Base-by-base conservation (phyloP, 805 yeast species). In the Isabelozyma heimii region DNA sequence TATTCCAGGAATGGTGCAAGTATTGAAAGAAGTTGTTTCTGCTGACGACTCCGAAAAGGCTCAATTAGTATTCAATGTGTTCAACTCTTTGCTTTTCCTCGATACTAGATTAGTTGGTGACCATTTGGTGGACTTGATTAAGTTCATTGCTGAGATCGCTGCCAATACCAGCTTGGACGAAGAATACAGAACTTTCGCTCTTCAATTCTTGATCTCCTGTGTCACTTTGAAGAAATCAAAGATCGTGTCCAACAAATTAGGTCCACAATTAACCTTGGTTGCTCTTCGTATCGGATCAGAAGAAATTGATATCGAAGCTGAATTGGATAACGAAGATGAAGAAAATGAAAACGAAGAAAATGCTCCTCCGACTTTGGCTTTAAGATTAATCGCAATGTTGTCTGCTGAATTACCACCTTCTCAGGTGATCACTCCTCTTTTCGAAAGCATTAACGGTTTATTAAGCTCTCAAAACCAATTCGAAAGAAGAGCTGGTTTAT, bases 291-390 rank as follows among this genome's bases (percentile, higher is more conserved):
- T 92, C 54, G 86, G 94, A 20, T 79, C 91, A 53, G 96, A 89
- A 70, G 83, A 80, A 59, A 67, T 72, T 46, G 95, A 87, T 59
- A 82, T 85, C 47, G 94, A 87, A 56, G 86, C 82, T 42, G 92
- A 87, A 64, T 77, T 87, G 55, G 82, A 83, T 54, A 84, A 81
- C 51, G 92, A 87, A 60, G 91, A 87, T 54, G 97, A 89, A 63
- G 95, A 91, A 59, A 92, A 89, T 57, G 97, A 91, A 68, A 91
- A 89, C 63, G 97, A 91, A 72, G 98, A 92, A 70, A 87, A 83
- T 61, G 80, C 84, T 47, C 95, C 97, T 48, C 70, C 84, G 41
- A 68, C 86, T 45, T 78, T 90, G 55, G 96, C 96, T 13, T 77
- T 91, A 59, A 82, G 96, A 71, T 74, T 92, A 50, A 67, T 94